Evolutionary conservation across 768 basidiomycete genomes (phyloP), one percentile per base, ranked within the genome.

Genomic region (Termitomyces sp.): DNA sequence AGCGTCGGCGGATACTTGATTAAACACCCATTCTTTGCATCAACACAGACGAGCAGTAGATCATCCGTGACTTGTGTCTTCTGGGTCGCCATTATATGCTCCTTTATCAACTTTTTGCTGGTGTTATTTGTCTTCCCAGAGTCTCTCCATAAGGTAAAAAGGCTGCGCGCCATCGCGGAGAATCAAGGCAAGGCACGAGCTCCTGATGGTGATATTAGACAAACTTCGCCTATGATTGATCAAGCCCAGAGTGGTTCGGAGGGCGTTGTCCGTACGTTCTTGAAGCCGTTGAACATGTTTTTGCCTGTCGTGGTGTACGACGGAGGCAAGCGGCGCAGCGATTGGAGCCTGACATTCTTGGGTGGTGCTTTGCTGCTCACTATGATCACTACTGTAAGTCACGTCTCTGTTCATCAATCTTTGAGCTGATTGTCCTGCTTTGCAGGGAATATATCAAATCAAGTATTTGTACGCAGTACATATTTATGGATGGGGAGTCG

Each of bases 381-480:
- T 66, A 75, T 84, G 64, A 78, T 94, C 54, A 79, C 90, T n/a
- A 75, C 80, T 55, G 89, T 90, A 65, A 70, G 86, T 45, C 33
- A 44, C 39, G 22, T 45, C 20, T 22, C 26, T 2, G 47, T 51
- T 4, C 2, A 15, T 37, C 36, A 44, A 39, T 42, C n/a, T 26
- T 36, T 55, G 22, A 45, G 36, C 39, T 48, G 22, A 62, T 45
- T 46, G 54, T 44, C 29, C 22, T 18, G 28, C 37, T 56, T 36
- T 55, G 4, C 55, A 88, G 81, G 91, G 90, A n/a, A 62, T 92
- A 4, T 86, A 82, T 70, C 88, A 89, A 67, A 74, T 92, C 68
- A 94, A 92, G 66, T 92, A 92, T 68, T 73, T 92, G 28, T 94
- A 92, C 66, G 90, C 87, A 2, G 82, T 77, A 52, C 87, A 90